phyloP scores from a whole-genome alignment of 1,284 basidiomycete genomes.

The Fomitopsis pinicola region DNA sequence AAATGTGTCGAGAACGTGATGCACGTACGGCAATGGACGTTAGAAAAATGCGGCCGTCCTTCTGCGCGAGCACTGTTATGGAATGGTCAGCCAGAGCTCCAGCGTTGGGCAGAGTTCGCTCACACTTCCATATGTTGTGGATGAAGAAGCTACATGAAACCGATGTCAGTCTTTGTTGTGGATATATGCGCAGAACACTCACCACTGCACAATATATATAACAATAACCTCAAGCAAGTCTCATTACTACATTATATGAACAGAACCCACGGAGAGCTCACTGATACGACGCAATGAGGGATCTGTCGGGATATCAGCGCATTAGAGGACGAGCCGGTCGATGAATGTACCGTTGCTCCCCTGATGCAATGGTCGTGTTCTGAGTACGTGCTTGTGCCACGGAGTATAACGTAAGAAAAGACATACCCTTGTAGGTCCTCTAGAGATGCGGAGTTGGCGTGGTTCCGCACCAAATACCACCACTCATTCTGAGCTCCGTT shows the following conservation, averaged over 20 bases:
- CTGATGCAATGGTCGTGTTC: neutral
- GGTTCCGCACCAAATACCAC: conserved; percentile 1
- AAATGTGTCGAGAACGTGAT: neutral
- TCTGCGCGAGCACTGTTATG: neutral
- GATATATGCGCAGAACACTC: neutral
- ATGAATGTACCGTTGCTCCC: neutral
- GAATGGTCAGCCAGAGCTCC: neutral
- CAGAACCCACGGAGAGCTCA: neutral
- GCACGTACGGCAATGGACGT: neutral
- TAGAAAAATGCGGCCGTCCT: neutral
- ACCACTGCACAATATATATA: neutral
- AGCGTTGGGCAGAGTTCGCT: neutral
- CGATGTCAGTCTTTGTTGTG: neutral
- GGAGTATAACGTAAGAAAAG: too few species aligned
- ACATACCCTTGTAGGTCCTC: neutral
- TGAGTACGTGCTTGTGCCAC: too few species aligned
- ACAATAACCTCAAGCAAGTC: neutral
- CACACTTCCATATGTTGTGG: conserved; percentile 1
- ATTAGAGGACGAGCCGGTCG: neutral
- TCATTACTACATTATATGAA: neutral
- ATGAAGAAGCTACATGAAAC: neutral
- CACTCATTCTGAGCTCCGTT: neutral
- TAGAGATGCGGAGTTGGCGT: neutral
- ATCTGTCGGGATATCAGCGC: neutral
- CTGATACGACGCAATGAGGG: neutral